Conservation (phyloP, 2,329 filamentous ascomycete genomes). For the Phialocephala subalpina region DNA sequence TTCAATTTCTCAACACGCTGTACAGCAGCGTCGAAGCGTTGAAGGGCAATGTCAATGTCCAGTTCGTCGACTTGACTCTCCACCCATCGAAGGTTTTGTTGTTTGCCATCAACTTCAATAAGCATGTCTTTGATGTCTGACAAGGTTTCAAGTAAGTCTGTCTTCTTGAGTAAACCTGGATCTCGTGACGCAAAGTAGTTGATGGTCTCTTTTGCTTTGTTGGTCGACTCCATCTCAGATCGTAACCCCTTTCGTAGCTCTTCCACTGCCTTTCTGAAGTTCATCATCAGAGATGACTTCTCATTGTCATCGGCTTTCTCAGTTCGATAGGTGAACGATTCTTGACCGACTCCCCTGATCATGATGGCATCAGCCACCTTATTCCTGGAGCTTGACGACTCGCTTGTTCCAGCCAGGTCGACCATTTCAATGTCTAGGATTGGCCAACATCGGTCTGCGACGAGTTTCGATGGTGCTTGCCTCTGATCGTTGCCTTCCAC, state of each 20-base stretch:
- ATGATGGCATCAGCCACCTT: constrained; percentile 88
- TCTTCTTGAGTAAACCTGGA: constrained; percentile 78
- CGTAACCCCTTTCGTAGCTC: constrained; percentile 87
- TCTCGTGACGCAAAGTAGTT: constrained; percentile 86
- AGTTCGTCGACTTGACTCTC: constrained; percentile 95
- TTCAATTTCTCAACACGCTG: constrained; percentile 85
- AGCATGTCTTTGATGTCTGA: constrained; percentile 86
- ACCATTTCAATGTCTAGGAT: constrained; percentile 92
- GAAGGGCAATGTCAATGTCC: constrained; percentile 93
- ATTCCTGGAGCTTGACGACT: constrained; percentile 62
- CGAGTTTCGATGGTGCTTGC: constrained; percentile 72
- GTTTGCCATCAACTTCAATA: constrained; percentile 95
- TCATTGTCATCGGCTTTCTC: constrained; percentile 81
- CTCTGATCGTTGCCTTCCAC: constrained; percentile 68
- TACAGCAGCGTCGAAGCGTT: constrained; percentile 87
- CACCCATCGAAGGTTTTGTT: constrained; percentile 95
- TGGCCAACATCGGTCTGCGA: constrained; percentile 94
- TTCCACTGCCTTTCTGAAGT: constrained; percentile 91
- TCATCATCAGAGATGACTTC: constrained; percentile 83
- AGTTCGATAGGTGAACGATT: constrained; percentile 94
- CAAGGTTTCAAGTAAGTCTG: constrained; percentile 79
- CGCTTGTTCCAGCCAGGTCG: constrained; percentile 77
- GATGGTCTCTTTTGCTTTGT: constrained; percentile 84
- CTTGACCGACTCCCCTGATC: constrained; percentile 83
- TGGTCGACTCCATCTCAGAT: constrained; percentile 86